phyloP scores from a whole-genome alignment of 2,329 filamentous ascomycete species.

The Claviceps capensis region DNA sequence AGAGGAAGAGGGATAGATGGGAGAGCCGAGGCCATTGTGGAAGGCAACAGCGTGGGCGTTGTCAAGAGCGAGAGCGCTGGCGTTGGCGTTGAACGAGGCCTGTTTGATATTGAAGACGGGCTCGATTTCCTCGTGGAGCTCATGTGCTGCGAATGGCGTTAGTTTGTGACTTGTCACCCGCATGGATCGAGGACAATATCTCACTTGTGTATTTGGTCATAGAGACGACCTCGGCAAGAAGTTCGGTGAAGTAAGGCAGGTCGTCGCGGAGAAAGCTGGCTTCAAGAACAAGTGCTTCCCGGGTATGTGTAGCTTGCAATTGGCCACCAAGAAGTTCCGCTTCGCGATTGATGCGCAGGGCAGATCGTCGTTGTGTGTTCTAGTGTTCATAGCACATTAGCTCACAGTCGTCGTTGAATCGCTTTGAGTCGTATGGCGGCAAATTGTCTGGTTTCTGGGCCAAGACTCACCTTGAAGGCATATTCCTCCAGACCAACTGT shows the following conservation, averaged over 20 bases:
- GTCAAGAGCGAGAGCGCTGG: conserved; percentile 61
- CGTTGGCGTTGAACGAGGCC: conserved; percentile 51
- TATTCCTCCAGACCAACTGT: conserved; percentile 86
- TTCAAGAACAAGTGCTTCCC: conserved; percentile 83
- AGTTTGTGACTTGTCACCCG: neutral
- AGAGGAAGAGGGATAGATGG: conserved; percentile 58
- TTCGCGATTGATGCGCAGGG: conserved; percentile 86
- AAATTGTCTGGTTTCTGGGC: conserved; percentile 4
- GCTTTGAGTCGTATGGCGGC: conserved; percentile 1
- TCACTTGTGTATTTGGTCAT: conserved; percentile 74
- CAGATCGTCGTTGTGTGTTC: conserved; percentile 80
- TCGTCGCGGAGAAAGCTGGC: conserved; percentile 93
- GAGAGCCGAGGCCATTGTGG: conserved; percentile 79
- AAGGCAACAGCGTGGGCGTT: conserved; percentile 78
- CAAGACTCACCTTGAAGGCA: conserved; percentile 70
- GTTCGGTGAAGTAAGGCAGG: conserved; percentile 92
- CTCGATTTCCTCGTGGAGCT: conserved; percentile 80
- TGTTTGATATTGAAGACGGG: conserved; percentile 66
- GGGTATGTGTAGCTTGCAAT: conserved; percentile 76
- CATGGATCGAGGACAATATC: conserved; percentile 16
- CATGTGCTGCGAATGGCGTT: conserved; percentile 48
- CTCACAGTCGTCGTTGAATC: conserved; percentile 15
- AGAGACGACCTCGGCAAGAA: conserved; percentile 81
- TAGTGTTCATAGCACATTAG: conserved; percentile 35
- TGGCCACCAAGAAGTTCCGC: conserved; percentile 87